These are phyloP conservation scores for Jacaranda copaia DNA, from an alignment of 257 asterid species.

Conservation along the genomic window DNA sequence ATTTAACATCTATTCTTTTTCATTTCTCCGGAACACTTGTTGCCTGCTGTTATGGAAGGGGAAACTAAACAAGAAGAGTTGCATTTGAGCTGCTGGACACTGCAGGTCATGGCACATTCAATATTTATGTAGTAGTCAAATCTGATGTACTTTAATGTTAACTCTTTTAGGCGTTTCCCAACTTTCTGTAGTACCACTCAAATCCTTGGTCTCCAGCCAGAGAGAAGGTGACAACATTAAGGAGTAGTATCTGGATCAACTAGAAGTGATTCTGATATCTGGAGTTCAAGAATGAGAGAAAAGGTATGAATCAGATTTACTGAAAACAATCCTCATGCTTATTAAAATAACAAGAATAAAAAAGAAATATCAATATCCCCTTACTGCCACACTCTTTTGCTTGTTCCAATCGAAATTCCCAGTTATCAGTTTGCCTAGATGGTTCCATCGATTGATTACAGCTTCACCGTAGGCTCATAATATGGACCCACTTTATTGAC, in stretches of 20 bases:
- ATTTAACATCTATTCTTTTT: no score
- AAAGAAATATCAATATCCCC: neutral
- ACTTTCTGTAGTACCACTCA: slow-evolving; percentile 36
- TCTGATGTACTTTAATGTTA: no score
- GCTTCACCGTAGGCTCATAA: neutral
- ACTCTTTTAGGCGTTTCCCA: no score
- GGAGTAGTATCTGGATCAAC: slow-evolving; percentile 44
- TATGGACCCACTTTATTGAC: neutral
- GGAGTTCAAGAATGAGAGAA: slow-evolving; percentile 51
- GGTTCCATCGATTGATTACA: neutral
- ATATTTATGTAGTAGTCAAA: no score
- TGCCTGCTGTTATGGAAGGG: no score
- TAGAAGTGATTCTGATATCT: slow-evolving; percentile 48
- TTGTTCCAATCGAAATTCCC: neutral
- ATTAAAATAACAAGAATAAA: neutral
- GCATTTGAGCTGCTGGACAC: no score
- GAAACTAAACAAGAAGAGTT: no score
- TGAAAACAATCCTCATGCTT: neutral
- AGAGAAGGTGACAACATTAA: slow-evolving; percentile 42
- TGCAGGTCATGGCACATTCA: no score
- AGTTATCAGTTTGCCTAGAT: neutral
- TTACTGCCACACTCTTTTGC: neutral
- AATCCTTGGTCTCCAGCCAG: slow-evolving; percentile 47
- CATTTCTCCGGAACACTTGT: no score
- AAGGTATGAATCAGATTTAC: slow-evolving; percentile 46